Conservation (phyloP, 805 yeast genomes). For the Candida alai region DNA sequence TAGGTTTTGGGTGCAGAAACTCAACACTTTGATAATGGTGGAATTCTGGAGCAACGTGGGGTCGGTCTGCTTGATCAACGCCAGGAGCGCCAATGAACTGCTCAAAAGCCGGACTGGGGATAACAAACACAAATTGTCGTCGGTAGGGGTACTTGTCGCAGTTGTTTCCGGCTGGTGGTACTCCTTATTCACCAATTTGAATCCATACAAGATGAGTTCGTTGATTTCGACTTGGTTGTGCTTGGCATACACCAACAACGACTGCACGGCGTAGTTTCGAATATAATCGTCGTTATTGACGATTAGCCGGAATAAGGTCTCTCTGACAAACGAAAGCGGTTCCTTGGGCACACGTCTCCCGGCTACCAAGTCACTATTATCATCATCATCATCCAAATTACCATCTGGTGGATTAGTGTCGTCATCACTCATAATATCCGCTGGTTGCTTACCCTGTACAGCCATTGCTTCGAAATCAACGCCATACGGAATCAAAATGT, state of each 20-base stretch:
- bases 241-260: conserved; percentile 27
- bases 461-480: conserved; percentile 22
- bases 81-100: conserved; percentile 33
- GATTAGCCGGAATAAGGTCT: conserved; percentile 27
- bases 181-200: conserved; percentile 27
- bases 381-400: conserved; percentile 12
- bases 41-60: conserved; percentile 34
- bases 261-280: conserved; percentile 30
- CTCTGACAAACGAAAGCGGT: conserved; percentile 22
- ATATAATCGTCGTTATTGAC: conserved; percentile 31
- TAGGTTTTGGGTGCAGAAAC: conserved; percentile 44
- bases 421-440: conserved; percentile 16
- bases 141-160: conserved; percentile 2
- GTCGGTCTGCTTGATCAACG: conserved; percentile 34
- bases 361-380: no score
- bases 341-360: no score
- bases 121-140: conserved; percentile 18
- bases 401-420: no score
- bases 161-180: conserved; percentile 15
- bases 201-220: conserved; percentile 28
- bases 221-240: conserved; percentile 33
- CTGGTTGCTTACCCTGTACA: not conserved
- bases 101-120: conserved; percentile 23
- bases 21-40: conserved; percentile 36
- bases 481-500: conserved; percentile 33